These are phyloP conservation scores for Trichoderma sp. DNA, from an alignment of 2,329 filamentous ascomycete genomes.

Conservation along the genomic window DNA sequence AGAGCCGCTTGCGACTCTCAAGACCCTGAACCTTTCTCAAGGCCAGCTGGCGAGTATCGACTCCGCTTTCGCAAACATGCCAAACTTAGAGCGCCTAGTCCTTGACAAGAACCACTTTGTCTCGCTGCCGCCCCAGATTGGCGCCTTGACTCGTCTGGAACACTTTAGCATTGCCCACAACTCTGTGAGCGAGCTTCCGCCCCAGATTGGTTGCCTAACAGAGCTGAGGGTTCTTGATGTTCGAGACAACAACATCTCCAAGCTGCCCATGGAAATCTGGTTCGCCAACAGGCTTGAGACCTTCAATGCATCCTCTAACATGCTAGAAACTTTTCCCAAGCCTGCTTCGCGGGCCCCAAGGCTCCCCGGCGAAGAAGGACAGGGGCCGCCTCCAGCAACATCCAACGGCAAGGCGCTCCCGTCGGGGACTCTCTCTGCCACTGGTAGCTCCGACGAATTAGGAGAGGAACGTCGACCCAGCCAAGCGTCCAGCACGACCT, in stretches of 20 bases:
- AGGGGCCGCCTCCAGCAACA: constrained; percentile 38
- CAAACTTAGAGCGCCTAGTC: constrained; percentile 82
- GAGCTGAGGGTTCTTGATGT: constrained; percentile 87
- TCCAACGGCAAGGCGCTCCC: constrained; percentile 46
- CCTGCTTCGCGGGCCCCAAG: constrained; percentile 71
- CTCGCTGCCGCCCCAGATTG: constrained; percentile 81
- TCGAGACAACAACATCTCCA: constrained; percentile 88
- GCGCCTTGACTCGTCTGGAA: constrained; percentile 78
- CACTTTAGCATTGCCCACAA: constrained; percentile 95
- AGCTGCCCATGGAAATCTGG: constrained; percentile 92
- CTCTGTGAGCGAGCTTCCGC: constrained; percentile 76
- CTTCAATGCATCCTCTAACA: constrained; percentile 92
- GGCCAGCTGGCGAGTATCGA: constrained; percentile 91
- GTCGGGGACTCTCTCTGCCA: constrained; percentile 52
- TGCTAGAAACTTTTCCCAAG: constrained; percentile 88
- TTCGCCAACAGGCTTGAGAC: constrained; percentile 88
- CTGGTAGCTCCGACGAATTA: constrained; percentile 78
- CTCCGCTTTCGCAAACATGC: constrained; percentile 82
- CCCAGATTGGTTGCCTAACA: constrained; percentile 82
- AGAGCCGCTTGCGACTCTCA: constrained; percentile 75
- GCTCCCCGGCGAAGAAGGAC: constrained; percentile 53
- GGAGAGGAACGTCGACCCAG: constrained; percentile 73
- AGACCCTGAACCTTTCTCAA: constrained; percentile 84
- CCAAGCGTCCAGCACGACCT: constrained; percentile 70
- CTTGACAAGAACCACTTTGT: constrained; percentile 96